Percentiles rank a stretch among this genome's conserved stretches.
These are phyloP conservation scores for Monilinia vaccinii-corymbosi DNA, from an alignment of 2,329 filamentous ascomycete species.

Conservation along the genomic window DNA sequence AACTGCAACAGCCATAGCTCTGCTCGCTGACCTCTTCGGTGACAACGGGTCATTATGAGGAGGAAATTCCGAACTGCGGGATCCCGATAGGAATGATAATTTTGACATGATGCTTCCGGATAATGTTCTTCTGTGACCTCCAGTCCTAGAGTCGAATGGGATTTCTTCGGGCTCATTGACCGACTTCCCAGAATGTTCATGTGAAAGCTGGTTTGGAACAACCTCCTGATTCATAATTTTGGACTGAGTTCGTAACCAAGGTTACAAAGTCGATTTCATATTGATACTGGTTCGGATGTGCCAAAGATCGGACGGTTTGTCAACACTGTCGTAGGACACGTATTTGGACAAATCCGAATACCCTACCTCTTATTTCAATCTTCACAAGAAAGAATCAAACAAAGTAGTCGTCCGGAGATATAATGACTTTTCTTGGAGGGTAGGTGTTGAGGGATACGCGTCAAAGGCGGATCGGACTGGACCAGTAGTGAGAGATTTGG, in stretches of 20 bases:
- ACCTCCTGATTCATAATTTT: not conserved
- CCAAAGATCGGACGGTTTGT: not conserved
- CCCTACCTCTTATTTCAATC: not conserved
- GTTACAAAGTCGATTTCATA: not conserved
- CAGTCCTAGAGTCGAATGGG: slow-evolving; percentile 33
- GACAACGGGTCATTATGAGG: slow-evolving; percentile 24
- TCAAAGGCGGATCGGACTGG: not conserved
- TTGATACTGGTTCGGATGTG: not conserved
- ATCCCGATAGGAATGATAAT: slow-evolving; percentile 51
- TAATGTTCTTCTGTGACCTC: slow-evolving; percentile 26
- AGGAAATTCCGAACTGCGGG: slow-evolving; percentile 26
- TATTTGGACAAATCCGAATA: not conserved
- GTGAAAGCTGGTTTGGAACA: not conserved
- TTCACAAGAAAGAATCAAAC: not conserved
- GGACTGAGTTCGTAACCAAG: not conserved
- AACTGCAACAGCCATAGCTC: slow-evolving; percentile 30
- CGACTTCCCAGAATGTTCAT: not conserved
- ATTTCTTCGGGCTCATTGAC: slow-evolving; percentile 9
- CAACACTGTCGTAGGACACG: not conserved
- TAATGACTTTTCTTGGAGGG: not conserved
- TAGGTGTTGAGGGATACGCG: not conserved
- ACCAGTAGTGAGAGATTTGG: not conserved
- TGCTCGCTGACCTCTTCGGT: slow-evolving; percentile 23
- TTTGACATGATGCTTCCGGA: slow-evolving; percentile 56
- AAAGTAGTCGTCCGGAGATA: not conserved